Percentiles rank a stretch among this genome's conserved stretches.
phyloP scores from a whole-genome alignment of 1,284 basidiomycete genomes.

The Malassezia pachydermatis region DNA sequence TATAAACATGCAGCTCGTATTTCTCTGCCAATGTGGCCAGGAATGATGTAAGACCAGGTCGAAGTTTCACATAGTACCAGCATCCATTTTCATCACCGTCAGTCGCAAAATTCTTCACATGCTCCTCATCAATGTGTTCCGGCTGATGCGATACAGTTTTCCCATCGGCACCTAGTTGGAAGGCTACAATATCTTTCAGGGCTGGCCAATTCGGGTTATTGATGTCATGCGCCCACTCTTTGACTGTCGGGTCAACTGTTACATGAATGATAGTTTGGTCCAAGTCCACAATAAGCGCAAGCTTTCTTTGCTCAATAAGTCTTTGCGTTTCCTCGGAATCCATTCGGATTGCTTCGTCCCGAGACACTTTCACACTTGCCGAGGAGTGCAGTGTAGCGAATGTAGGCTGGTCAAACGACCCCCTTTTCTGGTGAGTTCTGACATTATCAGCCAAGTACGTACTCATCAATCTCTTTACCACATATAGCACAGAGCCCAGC shows the following conservation, averaged over 20 bases:
- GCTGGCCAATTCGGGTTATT: conserved; percentile 79
- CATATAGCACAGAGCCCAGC: conserved; percentile 85
- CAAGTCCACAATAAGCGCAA: conserved; percentile 92
- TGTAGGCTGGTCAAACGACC: conserved; percentile 14
- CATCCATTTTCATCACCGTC: conserved; percentile 53
- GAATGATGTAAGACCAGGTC: conserved; percentile 77
- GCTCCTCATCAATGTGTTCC: conserved; percentile 25
- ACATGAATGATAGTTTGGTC: conserved; percentile 98
- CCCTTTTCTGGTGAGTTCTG: neutral
- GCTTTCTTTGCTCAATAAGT: conserved; percentile 64
- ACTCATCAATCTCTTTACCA: conserved; percentile 86
- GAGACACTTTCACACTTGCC: conserved; percentile 39
- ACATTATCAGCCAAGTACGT: conserved; percentile 41
- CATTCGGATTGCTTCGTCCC: conserved; percentile 68
- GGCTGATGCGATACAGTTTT: conserved; percentile 46
- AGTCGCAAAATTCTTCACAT: conserved; percentile 13
- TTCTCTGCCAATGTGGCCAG: conserved; percentile 61
- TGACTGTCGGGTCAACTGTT: conserved; percentile 93
- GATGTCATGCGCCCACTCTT: conserved; percentile 83
- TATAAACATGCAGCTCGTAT: conserved; percentile 99
- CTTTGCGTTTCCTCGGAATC: conserved; percentile 69
- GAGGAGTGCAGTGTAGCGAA: conserved; percentile 39
- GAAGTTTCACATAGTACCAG: conserved; percentile 88
- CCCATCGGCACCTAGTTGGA: conserved; percentile 71
- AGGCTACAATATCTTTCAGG: conserved; percentile 71